These are phyloP conservation scores for Aureobasidium leucospermi DNA, from an alignment of 2,329 filamentous ascomycete species.

Conservation along the genomic window DNA sequence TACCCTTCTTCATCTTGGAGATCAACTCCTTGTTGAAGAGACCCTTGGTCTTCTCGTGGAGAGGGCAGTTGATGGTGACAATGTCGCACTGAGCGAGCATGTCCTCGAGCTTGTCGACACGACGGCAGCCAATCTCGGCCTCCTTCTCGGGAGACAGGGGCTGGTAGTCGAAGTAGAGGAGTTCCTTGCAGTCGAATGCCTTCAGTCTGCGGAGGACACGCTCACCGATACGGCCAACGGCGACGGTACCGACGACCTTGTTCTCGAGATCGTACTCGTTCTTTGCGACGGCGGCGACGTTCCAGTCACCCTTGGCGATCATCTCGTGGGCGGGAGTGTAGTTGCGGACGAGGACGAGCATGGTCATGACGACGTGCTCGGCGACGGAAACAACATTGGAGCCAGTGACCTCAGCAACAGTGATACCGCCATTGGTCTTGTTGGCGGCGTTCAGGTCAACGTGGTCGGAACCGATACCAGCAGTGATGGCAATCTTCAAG, in stretches of 20 bases:
- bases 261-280: conserved; percentile 95
- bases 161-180: conserved; percentile 99
- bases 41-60: conserved; percentile 95
- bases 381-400: conserved; percentile 98
- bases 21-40: conserved; percentile 99
- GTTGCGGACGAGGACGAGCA: conserved; percentile 92
- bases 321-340: conserved; percentile 96
- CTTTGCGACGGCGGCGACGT: conserved; percentile 93
- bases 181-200: conserved; percentile 98
- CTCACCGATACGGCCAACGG: conserved; percentile 95
- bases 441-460: conserved; percentile 95
- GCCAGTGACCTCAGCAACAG: conserved; percentile 94
- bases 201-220: conserved; percentile 93
- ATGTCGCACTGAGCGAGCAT: conserved; percentile 91
- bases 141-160: conserved; percentile 77
- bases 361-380: conserved; percentile 99
- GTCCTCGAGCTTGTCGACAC: conserved; percentile 85
- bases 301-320: conserved; percentile 82
- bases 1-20: conserved; percentile 96
- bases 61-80: conserved; percentile 98
- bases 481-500: conserved; percentile 92
- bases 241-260: conserved; percentile 97
- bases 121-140: conserved; percentile 89
- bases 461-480: conserved; percentile 97
- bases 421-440: conserved; percentile 96